Evolutionary conservation across 2,329 filamentous ascomycete genomes (phyloP), one percentile per base, ranked within the genome.

Genomic region (Pestalotiopsis sp.): DNA sequence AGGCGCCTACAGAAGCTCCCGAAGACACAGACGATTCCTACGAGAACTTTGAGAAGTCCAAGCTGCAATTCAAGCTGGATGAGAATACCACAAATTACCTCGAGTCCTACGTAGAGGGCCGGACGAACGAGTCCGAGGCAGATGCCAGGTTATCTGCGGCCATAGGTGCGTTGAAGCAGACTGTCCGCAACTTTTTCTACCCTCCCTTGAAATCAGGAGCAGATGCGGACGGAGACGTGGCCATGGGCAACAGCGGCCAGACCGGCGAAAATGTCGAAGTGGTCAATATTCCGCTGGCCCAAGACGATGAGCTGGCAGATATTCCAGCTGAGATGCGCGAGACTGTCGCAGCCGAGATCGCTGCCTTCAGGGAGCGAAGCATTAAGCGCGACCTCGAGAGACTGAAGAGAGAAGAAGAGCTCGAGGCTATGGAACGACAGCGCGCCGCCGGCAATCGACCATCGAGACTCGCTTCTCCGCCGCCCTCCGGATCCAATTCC

Each of bases 241-340:
- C 84, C 4, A 96, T 95, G 93, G 86, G 86, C 61, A 91, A 93
- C 70, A 71, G 77, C 17, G 87, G 86, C 0, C 81, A 85, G 31
- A 83, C 85, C 49, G 89, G 89, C 52, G 90, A 90, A 41, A 88
- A 90, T 67, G 90, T 93, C 5, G 94, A 97, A 79, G 91, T 98
- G 52, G 91, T 97, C 72, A 97, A 95, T 68, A 97, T 98, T 69
- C 92, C 94, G 3, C 86, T 97, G 39, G 90, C 91, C 1, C 89
- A 92, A 65, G 96, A 99, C 71, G 97, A 99, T 76, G 96, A 99
- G 76, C 85, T 99, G 38, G 92, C 95, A 23, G 96, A 99, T 75
- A 98, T 99, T 62, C 96, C 96, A 0, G 92, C 93, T 0, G 96
- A 98, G 78, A 97, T 97, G 94, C 91, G 96, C 27, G 96, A 97